A percentile compares a stretch with the other conserved stretches of the same genome.
These are phyloP conservation scores for Lentinula guzmanii DNA, from an alignment of 768 basidiomycete genomes.

Conservation along the genomic window DNA sequence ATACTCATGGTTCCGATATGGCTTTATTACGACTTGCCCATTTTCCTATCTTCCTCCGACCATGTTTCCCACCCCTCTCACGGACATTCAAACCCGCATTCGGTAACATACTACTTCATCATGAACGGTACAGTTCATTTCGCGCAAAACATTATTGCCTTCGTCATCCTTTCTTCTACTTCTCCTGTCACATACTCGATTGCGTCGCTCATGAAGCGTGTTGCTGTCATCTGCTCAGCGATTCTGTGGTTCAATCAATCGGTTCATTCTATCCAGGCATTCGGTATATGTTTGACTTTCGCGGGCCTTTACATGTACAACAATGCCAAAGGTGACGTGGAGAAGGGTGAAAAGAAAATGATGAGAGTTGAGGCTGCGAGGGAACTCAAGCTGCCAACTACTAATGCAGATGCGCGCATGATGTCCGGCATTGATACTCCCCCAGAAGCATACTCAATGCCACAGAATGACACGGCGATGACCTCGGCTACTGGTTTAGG, in stretches of 20 bases:
- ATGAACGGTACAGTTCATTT: conserved; percentile 97
- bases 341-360: conserved; percentile 87
- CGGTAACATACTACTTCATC: conserved; percentile 77
- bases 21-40: conserved; percentile 80
- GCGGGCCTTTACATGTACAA: conserved; percentile 95
- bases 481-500: conserved; percentile 28
- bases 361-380: conserved; percentile 68
- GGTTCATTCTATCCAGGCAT: conserved; percentile 76
- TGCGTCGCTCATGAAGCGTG: conserved; percentile 95
- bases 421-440: conserved; percentile 36
- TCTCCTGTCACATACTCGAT: conserved; percentile 99
- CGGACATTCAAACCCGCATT: conserved; percentile 46
- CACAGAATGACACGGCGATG: conserved; percentile 18
- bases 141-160: conserved; percentile 95
- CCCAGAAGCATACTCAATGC: conserved; percentile 16
- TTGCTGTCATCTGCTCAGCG: conserved; percentile 96
- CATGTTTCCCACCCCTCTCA: conserved; percentile 39
- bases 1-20: conserved; percentile 95
- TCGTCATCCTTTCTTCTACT: conserved; percentile 90
- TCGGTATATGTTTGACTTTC: conserved; percentile 91
- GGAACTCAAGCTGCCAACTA: conserved; percentile 64
- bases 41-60: conserved; percentile 44
- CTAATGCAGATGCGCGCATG: conserved; percentile 52
- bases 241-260: conserved; percentile 93
- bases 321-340: conserved; percentile 87